Evolutionary conservation across 2,329 filamentous ascomycete genomes (phyloP), one percentile per base, ranked within the genome.

Genomic region (Aureobasidium leucospermi): DNA sequence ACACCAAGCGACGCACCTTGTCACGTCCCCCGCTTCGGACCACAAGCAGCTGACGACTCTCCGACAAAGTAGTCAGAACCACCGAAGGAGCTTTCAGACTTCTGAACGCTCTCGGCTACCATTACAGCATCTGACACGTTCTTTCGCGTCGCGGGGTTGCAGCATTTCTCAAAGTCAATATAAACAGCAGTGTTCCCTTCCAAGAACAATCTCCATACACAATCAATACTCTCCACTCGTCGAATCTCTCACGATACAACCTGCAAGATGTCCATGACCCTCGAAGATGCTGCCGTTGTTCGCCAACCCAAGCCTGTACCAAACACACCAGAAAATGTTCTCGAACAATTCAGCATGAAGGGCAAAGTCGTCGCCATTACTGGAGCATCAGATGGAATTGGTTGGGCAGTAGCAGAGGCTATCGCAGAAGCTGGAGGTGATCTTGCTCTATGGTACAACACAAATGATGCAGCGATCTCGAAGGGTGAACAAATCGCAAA

Each of bases 351-450:
- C 59, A 59, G 43, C 34, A 61, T 63, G 61, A 52, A 68, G 61
- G 66, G 67, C 59, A 79, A 75, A 64, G 72, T 79, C 36, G 73
- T 79, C 52, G 75, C 74, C 59, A 65, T 81, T n/a, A 80, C 78
- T 5, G 78, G 78, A 23, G 73, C 74, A 2, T 72, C 73, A 1
- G 73, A 73, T 2, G 79, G 79, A 19, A 80, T 81, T 47, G 79
- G 78, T 28, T 71, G 75, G 11, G 75, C 73, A 5, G 69, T 73
- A 1, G 70, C 71, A 9, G 67, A 69, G 34, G 72, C 69, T 4
- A 69, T 71, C 60, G 72, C 72, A 3, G 72, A 74, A 62, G 71
- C 72, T 8, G 70, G 71, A 8, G 73, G 65, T 11, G 60, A 73
- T 43, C 69, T 75, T 13, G 72, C 71, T 3, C 65, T 74, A 1